Evolutionary conservation across 768 basidiomycete species (phyloP), one percentile per base, ranked within the genome.

Genomic region (Kwoniella dendrophila): DNA sequence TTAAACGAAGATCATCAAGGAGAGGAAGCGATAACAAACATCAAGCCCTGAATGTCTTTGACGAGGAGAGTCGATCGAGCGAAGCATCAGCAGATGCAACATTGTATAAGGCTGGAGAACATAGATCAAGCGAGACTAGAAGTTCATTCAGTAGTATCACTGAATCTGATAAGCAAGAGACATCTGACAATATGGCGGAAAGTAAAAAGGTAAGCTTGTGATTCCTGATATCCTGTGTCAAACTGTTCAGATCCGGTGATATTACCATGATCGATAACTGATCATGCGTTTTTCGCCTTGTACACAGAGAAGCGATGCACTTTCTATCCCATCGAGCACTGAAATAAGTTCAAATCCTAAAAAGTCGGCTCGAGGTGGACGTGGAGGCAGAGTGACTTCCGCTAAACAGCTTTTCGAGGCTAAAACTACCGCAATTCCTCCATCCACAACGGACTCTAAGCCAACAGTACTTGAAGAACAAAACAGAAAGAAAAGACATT

Each of bases 81-180:
- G 47, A 49, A 49, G 47, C 12, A 6, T 6, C 24, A 7, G 7
- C 47, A 2, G 47, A 49, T 14, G 24, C n/a, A 14, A 24, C 20
- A 24, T 20, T 49, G 26, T 49, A 49, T 49, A 49, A 24, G n/a
- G 47, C 47, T 11, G 30, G 47, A 49, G 47, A 49, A 12, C 47
- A 49, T 49, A 49, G 47, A 30, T 27, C 1, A 27, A 27, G 47
- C 24, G 47, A 49, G 26, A 22, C 26, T 49, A 22, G 30, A 0
- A 18, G 16, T 30, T 7, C 47, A 16, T 27, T 32, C 0, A 27
- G 47, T 24, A 49, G 24, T 30, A 0, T 49, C 18, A 18, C 8
- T 8, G 36, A 38, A 38, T 8, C 8, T 38, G 36, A 8, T 18
- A 38, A 38, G 26, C 24, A 49, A 27, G 47, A 49, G 10, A 27